A percentile compares a stretch with the other conserved stretches of the same genome.
These are phyloP conservation scores for Coemansia sp. DNA, from an alignment of 192 early-diverging fungal species.

Conservation along the genomic window DNA sequence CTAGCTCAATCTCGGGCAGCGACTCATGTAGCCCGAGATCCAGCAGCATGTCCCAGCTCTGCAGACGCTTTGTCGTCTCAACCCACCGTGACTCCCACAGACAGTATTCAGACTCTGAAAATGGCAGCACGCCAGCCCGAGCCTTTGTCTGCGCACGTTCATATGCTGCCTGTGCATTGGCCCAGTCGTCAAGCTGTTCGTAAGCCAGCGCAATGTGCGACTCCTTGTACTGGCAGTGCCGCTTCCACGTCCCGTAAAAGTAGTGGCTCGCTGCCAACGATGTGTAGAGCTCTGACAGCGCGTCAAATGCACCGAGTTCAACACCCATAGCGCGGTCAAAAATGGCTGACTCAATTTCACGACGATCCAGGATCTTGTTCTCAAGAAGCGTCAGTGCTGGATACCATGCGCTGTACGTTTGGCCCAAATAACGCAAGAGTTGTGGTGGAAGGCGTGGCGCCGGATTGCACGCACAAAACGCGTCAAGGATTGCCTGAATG, in stretches of 20 bases:
- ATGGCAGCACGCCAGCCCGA: conserved; percentile 77
- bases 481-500: conserved; percentile 88
- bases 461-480: conserved; percentile 72
- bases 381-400: conserved; percentile 83
- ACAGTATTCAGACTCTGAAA: conserved; percentile 92
- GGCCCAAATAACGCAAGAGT: conserved; percentile 90
- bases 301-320: conserved; percentile 86
- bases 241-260: conserved; percentile 89
- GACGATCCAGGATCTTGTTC: conserved; percentile 51
- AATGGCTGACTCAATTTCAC: conserved; percentile 39
- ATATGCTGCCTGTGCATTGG: conserved; percentile 84
- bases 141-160: conserved; percentile 93
- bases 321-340: conserved; percentile 61
- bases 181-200: conserved; percentile 94
- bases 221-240: conserved; percentile 84
- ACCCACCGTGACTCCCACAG: conserved; percentile 99
- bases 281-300: conserved; percentile 80
- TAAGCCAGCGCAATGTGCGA: conserved; percentile 95
- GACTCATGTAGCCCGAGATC: conserved; percentile 91
- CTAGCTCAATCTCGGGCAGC: conserved; percentile 82
- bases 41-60: conserved; percentile 96
- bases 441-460: conserved; percentile 85
- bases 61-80: conserved; percentile 80
- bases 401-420: conserved; percentile 91
- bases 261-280: conserved; percentile 89